Base-by-base conservation (phyloP, 1,284 basidiomycete species). In the Rhodotorula sp. region DNA sequence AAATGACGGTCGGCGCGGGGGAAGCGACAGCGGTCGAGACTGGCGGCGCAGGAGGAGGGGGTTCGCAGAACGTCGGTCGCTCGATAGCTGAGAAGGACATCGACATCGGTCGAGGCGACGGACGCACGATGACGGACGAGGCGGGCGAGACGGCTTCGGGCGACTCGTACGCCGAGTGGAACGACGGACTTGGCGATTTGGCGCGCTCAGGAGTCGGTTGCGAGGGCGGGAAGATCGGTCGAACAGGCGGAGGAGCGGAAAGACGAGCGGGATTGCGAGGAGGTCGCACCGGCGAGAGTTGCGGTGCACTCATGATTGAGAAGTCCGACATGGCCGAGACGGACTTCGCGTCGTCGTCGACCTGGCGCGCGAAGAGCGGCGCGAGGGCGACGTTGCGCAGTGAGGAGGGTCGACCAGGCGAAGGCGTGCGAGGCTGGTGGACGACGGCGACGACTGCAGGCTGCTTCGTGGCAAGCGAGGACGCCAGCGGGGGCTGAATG, bases 301-400 rank as follows among this genome's bases (percentile, higher is more conserved):
- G 68, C 15, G 68, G 68, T 20, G 68, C 68, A 46, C 68, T 69
- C 64, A 66, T 66, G 47, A 58, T 57, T 24, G 57, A 60, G 5
- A 69, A 40, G 22, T 59, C 47, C 2, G 67, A 68, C 13, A 59
- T 11, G 37, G 54, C 66, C 26, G 60, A 59, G 26, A 24, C 51
- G 40, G 63, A 65, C 3, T 37, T 31, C 11, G n/a, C 64, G 30
- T 66, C 68, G 24, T 69, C 64, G n/a, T 69, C 61, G 50, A 30
- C 7, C 37, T 61, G 26, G 20, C 34, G 0, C 40, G 59, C 11
- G 40, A 54, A 28, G 24, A 47, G 2, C 28, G 13, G 3, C 40
- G 37, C 2, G 31, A 37, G 16, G 67, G 24, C 18, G 62, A 55
- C 22, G 26, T 18, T 9, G 22, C 59, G 37, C 11, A 53, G 48